A percentile compares a stretch with the other conserved stretches of the same genome.
These are phyloP conservation scores for Linnemannia hyalina DNA, from an alignment of 192 early-diverging fungal species.

Conservation along the genomic window DNA sequence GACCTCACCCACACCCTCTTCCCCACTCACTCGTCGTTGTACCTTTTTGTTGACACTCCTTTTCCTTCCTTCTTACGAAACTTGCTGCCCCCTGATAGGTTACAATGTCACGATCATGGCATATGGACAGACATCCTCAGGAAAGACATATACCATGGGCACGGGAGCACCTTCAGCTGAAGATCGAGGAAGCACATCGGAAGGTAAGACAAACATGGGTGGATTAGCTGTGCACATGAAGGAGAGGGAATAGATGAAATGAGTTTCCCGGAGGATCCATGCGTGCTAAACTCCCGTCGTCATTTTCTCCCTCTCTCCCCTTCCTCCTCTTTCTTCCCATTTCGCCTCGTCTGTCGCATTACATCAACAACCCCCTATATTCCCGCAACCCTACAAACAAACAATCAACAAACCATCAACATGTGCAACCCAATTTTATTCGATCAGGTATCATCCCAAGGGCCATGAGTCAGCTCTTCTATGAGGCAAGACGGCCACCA, in stretches of 20 bases:
- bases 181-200: constrained; percentile 34
- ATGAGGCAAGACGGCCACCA: constrained; percentile 36
- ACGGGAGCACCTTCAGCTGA: constrained; percentile 69
- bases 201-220: constrained; percentile 21
- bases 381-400: not conserved
- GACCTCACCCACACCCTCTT: not conserved
- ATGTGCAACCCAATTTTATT: not conserved
- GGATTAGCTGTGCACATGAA: constrained; percentile 6
- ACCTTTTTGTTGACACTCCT: constrained; percentile 8
- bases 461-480: constrained; percentile 76
- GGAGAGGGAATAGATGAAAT: not conserved
- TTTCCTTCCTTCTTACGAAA: not conserved
- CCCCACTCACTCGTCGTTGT: not conserved
- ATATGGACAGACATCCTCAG: constrained; percentile 93
- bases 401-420: not conserved
- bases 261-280: constrained; percentile 2
- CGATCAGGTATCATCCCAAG: constrained; percentile 77
- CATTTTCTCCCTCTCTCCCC: too few relatives aligned
- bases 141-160: constrained; percentile 98
- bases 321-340: not conserved
- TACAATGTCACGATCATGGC: constrained; percentile 97
- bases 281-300: constrained; percentile 3
- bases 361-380: not conserved
- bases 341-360: not conserved
- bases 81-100: constrained; percentile 57